These are phyloP conservation scores for Tetraselmis striata DNA, from an alignment of 139 green algal species.

Conservation along the genomic window DNA sequence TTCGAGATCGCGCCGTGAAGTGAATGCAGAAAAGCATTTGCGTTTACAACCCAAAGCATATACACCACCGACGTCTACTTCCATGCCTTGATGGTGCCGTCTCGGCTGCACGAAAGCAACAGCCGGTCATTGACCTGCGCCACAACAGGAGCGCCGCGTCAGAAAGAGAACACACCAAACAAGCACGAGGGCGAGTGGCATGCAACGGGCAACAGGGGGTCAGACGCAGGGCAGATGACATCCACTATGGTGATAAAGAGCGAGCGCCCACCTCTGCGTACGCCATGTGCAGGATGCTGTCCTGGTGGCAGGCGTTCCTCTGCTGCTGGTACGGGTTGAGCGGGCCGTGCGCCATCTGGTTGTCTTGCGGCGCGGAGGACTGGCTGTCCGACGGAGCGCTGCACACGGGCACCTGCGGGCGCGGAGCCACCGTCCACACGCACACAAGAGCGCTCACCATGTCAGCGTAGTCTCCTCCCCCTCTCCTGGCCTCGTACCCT, in stretches of 20 bases:
- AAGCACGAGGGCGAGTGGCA: not conserved
- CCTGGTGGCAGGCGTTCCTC: slow-evolving; percentile 44
- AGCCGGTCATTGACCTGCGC: slow-evolving; percentile 35
- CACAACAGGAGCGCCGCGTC: too few species aligned
- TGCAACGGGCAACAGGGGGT: not conserved
- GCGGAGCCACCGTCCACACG: slow-evolving; percentile 1
- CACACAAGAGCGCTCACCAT: too few species aligned
- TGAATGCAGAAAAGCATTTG: too few species aligned
- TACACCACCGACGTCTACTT: too few species aligned
- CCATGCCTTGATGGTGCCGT: slow-evolving; percentile 83
- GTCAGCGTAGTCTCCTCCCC: too few species aligned
- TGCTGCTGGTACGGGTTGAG: slow-evolving; percentile 24
- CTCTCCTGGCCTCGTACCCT: too few species aligned
- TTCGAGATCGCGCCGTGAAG: too few species aligned
- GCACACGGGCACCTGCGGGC: not conserved
- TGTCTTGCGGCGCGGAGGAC: not conserved
- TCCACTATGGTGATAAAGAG: too few species aligned
- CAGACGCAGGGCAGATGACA: not conserved
- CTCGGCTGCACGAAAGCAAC: slow-evolving; percentile 59
- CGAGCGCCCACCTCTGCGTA: not conserved
- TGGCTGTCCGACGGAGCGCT: not conserved
- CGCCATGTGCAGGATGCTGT: slow-evolving; percentile 48
- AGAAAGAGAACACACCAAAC: not conserved
- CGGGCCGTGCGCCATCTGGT: not conserved
- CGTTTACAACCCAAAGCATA: too few species aligned